Base-by-base conservation (phyloP, 768 basidiomycete genomes). In the Hirschioporus abietinus region DNA sequence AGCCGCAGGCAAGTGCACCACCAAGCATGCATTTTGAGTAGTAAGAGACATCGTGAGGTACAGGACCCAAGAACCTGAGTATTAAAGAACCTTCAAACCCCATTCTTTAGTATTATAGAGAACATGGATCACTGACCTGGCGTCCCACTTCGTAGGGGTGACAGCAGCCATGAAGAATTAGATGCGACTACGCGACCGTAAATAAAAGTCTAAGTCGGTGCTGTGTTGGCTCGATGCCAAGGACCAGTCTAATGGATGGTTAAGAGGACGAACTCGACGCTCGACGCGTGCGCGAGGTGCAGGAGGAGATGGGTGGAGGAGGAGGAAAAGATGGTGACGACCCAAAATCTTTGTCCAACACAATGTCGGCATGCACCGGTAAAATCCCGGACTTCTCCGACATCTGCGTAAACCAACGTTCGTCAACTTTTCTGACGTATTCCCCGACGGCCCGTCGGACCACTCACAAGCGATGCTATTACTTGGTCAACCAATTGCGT, bases 11-110 rank as follows among this genome's bases (percentile, higher is more conserved):
- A 70, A 95, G 83, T 64, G 82, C 82, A 86, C 93, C 93, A 74
- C 92, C 93, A 71, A 95, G 85, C 87, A 93, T 88, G 77, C 89
- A 91, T 79, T 94, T 93, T 75, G 87, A 76, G 76, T 93, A 93
- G 84, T 93, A 93, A 63, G 79, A 79, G 67, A 79, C 35, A 72
- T 93, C 90, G 74, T 93, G 91, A 68, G 88, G 88, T 66, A 92
- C 60, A 72, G 91, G 88, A 58, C 91, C 91, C 67, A 83, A 74
- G 71, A 82, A 83, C 75, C 90, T 91, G 24, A 18, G 7, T 35
- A 35, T 52, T 64, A 67, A 58, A 25, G 66, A 27, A 59, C 60
- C 62, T 61, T 63, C 30, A 25, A 6, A 27, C 20, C 24, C 26
- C 26, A 15, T 7, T 24, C 17, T 17, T 26, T 34, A 30, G 36